Evolutionary conservation across 768 basidiomycete species (phyloP), one percentile per base, ranked within the genome.

Genomic region (Termitomyces sp.): DNA sequence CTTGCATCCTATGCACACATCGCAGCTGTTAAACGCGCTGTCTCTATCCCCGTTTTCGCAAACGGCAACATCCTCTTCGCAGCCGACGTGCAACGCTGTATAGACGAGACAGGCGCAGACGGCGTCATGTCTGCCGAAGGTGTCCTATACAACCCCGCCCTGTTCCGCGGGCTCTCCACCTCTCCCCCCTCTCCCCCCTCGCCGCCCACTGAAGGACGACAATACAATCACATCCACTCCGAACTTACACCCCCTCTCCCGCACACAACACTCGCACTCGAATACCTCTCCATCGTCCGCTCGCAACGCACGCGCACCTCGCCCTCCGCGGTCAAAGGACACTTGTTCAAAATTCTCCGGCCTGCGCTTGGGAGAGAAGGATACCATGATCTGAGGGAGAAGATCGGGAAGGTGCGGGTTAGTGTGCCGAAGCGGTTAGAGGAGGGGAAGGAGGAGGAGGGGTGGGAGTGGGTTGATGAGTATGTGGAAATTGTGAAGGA

Each of bases 91-190:
- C 77, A 79, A 50, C 73, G 76, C 11, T 98, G 94, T 69, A 73
- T 99, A 33, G 79, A 81, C 23, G 81, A 82, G 49, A 99, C 97
- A 0, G 92, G 94, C 14, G 88, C 85, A 6, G 94, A 97, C 64
- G 96, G 85, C 0, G 86, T 98, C 56, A 97, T 98, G 94, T 87
- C 85, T 43, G 97, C 95, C 1, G 97, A 97, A 73, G 96, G 92
- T 0, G 87, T 95, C 60, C 75, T 99, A 0, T 97, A 97, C 67
- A 98, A 99, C 65, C 89, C 91, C 0, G 85, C 93, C 0, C 66
- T 98, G 14, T 98, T 91, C 63, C 70, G 71, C 17, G 75, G 66
- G 35, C 66, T 71, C 61, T 42, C 59, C 51, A 12, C 50, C 6
- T 35, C 40, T n/a, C 0, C 33, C 50, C 30, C 30, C 30, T 30